Base-by-base conservation (phyloP, 2,329 filamentous ascomycete species). In the Penicillium sp. region DNA sequence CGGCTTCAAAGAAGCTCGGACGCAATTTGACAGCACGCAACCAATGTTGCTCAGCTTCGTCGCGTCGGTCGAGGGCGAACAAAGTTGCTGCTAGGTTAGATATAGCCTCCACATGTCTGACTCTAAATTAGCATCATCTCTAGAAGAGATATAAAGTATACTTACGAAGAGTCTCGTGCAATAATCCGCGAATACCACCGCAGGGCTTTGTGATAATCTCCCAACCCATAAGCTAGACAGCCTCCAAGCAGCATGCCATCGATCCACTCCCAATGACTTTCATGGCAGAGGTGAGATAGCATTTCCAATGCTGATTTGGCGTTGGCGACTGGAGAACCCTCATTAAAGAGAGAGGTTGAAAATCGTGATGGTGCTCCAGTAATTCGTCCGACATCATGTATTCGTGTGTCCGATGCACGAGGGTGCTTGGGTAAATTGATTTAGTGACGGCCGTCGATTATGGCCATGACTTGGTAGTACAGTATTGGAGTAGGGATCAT, bases 41-140 rank as follows among this genome's bases (percentile, higher is more conserved):
- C 94, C 94, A 99, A 66, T 91, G 83, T 52, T 85, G 81, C 67
- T 96, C 87, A 6, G 94, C 94, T 65, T 97, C 93, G 44, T 87
- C 82, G 53, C 87, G 87, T 53, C 88, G 85, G 55, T 90, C 86
- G 9, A 97, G 81, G 52, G 91, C 91, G 61, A 96, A 85, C 24
- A 96, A 77, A 1, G 93, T 91, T 21, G 93, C 93, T 21, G 93
- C 94, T 55, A 95, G 83, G 69, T 97, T 97, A 21, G 93, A 96
- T 41, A 94, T 87, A 21, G 93, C 91, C 75, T 99, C 94, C 45
- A 96, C 88, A 69, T 96, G 90, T 63, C 87, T 90, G 63, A n/a
- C n/a, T n/a, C n/a, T n/a, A n/a, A n/a, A n/a, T n/a, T n/a, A n/a
- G n/a, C n/a, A n/a, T n/a, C 21, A 58, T 53, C 46, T n/a, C 16